Percentiles rank a stretch among this genome's conserved stretches.
phyloP scores from a whole-genome alignment of 768 basidiomycete species.

The Leccinum arenicola region DNA sequence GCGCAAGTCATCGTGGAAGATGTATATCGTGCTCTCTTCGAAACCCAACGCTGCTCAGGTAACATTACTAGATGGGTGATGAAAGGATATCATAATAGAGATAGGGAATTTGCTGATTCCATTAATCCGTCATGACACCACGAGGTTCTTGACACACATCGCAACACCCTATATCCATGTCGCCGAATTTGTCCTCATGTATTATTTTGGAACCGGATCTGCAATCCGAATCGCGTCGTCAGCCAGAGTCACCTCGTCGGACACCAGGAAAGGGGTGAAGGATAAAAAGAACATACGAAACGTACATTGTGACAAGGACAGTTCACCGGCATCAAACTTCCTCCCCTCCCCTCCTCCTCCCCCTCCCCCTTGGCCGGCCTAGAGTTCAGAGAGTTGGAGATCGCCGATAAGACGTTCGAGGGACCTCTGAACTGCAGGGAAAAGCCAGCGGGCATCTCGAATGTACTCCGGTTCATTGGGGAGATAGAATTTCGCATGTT shows the following conservation, averaged over 20 bases:
- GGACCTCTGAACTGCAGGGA: neutral
- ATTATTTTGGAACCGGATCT: neutral
- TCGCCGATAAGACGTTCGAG: neutral
- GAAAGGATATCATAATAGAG: neutral
- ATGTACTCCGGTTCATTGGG: neutral
- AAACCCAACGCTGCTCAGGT: no score
- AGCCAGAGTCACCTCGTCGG: no score
- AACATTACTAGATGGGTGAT: neutral
- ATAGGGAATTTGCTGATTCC: no score
- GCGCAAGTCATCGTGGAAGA: no score
- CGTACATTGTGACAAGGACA: neutral
- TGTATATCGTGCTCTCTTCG: no score
- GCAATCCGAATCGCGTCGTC: no score
- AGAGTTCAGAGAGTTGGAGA: neutral
- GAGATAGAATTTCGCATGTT: constrained; percentile 25
- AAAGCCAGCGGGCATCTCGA: neutral
- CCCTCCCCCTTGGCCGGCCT: neutral
- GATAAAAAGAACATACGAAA: neutral
- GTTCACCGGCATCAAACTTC: neutral
- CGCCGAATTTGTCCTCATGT: neutral
- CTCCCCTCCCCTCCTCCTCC: neutral
- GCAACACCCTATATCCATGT: neutral
- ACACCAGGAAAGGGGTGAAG: no score
- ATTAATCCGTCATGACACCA: no score
- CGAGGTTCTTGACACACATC: no score